Evolutionary conservation across 495 filamentous ascomycete species (phyloP), one percentile per base, ranked within the genome.

Genomic region (Aspergillus cavernicola): DNA sequence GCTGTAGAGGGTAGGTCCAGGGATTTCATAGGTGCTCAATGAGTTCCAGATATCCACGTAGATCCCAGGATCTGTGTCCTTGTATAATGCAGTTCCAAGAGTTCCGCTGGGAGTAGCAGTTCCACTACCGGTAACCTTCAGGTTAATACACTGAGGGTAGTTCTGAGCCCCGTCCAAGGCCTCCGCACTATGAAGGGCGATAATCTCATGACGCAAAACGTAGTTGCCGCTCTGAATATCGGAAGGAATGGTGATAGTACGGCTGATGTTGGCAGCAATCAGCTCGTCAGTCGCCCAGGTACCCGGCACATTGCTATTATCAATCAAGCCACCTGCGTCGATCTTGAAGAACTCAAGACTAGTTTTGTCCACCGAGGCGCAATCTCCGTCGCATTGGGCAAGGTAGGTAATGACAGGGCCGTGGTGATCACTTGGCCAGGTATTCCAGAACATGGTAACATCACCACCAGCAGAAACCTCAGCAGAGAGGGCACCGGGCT

Each of bases 61-160:
- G 18, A 44, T 18, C 4, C 41, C 41, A 5, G 41, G 22, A 10
- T 31, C 41, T 4, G 12, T 19, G n/a, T 74, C 56, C 1, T 58
- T 75, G 63, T 89, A 89, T 4, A 88, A 76, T 4, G 70, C 62
- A 0, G 80, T 83, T 6, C 80, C 86, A 2, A 75, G 50, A 2
- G 79, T 75, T 32, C 85, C 86, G 1, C 68, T 56, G 1, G 85
- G 85, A 0, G 65, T 56, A 47, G 73, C 77, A 31, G 74, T 76
- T 9, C 85, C 88, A 16, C 69, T 63, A 37, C 88, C 85, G 2
- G 81, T 83, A 40, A 92, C 71, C 47, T 83, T 76, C 35, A 90
- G 67, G 69, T 89, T 90, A 65, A 90, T 73, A 70, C 88, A 92
- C 56, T 87, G 78, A 4, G 85, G 85, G 57, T 92, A 92, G 58